Conservation (phyloP, 371 early-diverging fungal genomes). For the Rhizopus microsporus region DNA sequence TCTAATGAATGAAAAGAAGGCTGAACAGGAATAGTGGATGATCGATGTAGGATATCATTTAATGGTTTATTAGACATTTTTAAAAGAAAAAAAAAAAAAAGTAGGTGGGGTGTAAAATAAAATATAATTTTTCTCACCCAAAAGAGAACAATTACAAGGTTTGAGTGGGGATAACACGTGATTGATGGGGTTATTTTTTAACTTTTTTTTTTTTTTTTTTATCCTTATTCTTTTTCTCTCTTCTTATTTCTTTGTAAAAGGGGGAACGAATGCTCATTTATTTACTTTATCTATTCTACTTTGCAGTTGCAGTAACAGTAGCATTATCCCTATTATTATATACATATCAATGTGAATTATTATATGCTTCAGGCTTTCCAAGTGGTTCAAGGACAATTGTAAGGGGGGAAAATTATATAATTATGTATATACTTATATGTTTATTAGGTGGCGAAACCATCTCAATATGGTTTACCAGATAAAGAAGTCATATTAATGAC, state of each 20-base stretch:
- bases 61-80: too few relatives aligned
- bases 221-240: conserved; percentile 11
- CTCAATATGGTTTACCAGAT: conserved; percentile 67
- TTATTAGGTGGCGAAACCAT: conserved; percentile 70
- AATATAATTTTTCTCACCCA: background rate
- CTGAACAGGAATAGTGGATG: conserved; percentile 48
- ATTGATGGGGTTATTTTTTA: conserved; percentile 29
- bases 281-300: conserved; percentile 26
- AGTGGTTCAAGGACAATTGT: conserved; percentile 45
- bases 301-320: conserved; percentile 29
- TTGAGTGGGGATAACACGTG: conserved; percentile 31
- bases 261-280: conserved; percentile 20
- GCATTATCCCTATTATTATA: conserved; percentile 35
- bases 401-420: conserved; percentile 9
- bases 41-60: conserved; percentile 10
- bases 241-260: conserved; percentile 7
- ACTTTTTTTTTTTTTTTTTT: conserved; percentile 7
- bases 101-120: background rate
- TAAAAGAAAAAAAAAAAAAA: background rate
- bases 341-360: conserved; percentile 45
- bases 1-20: conserved; percentile 36
- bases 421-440: background rate
- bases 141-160: background rate
- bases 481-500: conserved; percentile 82
- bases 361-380: conserved; percentile 50